phyloP scores from a whole-genome alignment of 2,329 filamentous ascomycete genomes.

The Remersonia thermophila region DNA sequence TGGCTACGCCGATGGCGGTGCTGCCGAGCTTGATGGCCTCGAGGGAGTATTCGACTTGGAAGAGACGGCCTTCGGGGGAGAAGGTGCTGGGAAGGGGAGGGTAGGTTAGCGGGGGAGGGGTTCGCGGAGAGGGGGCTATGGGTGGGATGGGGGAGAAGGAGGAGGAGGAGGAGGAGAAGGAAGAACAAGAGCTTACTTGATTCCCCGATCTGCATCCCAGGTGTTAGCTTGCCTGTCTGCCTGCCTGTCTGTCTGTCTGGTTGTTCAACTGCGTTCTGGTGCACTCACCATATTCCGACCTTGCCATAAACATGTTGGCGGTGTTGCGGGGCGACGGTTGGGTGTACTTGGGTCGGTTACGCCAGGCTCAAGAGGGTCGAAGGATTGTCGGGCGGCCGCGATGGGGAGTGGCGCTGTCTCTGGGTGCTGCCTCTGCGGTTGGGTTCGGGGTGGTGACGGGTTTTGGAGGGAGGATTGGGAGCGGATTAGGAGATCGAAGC shows the following conservation, averaged over 20 bases:
- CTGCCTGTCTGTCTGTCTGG: conserved; percentile 1
- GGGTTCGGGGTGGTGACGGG: no score
- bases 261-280: conserved; percentile 10
- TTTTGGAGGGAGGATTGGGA: conserved; percentile 10
- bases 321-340: conserved; percentile 21
- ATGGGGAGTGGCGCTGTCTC: no score
- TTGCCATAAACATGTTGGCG: conserved; percentile 95
- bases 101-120: not conserved
- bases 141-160: conserved; percentile 12
- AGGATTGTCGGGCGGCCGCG: no score
- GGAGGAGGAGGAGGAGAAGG: conserved; percentile 2
- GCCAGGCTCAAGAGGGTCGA: not conserved
- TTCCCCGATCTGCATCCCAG: conserved; percentile 68
- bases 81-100: conserved; percentile 59
- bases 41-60: conserved; percentile 99
- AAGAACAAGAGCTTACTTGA: conserved; percentile 58
- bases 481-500: no score
- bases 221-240: conserved; percentile 23
- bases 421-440: no score
- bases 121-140: conserved; percentile 3
- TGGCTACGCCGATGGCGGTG: conserved; percentile 95
- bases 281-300: conserved; percentile 94
- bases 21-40: conserved; percentile 99
- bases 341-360: no score
- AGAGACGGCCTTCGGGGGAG: conserved; percentile 97